A percentile compares a stretch with the other conserved stretches of the same genome.
Evolutionary conservation across 805 yeast genomes (phyloP).

Genomic region (Wickerhamiella sergipiensis): DNA sequence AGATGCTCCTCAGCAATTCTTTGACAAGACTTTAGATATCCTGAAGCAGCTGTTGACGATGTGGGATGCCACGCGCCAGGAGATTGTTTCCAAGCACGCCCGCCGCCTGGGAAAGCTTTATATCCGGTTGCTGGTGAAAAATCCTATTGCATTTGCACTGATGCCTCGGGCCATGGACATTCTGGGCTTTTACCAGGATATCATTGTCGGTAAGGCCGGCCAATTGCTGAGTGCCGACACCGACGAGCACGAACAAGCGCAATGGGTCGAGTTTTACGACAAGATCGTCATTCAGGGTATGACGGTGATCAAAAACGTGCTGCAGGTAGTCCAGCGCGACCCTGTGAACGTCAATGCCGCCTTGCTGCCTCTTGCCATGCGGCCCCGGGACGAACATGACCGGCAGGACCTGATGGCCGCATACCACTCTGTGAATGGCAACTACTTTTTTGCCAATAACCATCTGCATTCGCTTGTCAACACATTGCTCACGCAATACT

Average conservation of each 20-base stretch:
- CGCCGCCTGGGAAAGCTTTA: conserved; percentile 67
- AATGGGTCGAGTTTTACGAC: conserved; percentile 60
- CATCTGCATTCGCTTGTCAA: conserved; percentile 41
- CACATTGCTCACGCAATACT: conserved; percentile 59
- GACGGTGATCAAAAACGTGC: conserved; percentile 46
- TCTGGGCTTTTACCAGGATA: conserved; percentile 42
- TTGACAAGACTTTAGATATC: conserved; percentile 43
- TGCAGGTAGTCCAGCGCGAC: conserved; percentile 30
- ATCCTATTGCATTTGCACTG: conserved; percentile 59
- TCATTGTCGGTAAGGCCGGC: conserved; percentile 53
- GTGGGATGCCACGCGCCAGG: conserved; percentile 32
- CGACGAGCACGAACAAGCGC: conserved; percentile 19
- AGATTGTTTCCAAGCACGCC: conserved; percentile 50
- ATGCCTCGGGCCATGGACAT: conserved; percentile 51
- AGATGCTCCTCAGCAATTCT: conserved; percentile 44
- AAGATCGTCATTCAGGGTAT: conserved; percentile 46
- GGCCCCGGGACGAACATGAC: conserved; percentile 48
- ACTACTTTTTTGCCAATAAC: conserved; percentile 36
- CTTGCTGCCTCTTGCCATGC: conserved; percentile 22
- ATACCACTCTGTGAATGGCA: conserved; percentile 31
- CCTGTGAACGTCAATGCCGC: conserved; percentile 1
- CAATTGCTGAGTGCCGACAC: conserved; percentile 7
- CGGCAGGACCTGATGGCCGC: conserved; percentile 50
- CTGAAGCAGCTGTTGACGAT: conserved; percentile 41
- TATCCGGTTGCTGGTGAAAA: conserved; percentile 40